phyloP scores from a whole-genome alignment of 1,284 basidiomycete genomes.

The Malassezia cuniculi region DNA sequence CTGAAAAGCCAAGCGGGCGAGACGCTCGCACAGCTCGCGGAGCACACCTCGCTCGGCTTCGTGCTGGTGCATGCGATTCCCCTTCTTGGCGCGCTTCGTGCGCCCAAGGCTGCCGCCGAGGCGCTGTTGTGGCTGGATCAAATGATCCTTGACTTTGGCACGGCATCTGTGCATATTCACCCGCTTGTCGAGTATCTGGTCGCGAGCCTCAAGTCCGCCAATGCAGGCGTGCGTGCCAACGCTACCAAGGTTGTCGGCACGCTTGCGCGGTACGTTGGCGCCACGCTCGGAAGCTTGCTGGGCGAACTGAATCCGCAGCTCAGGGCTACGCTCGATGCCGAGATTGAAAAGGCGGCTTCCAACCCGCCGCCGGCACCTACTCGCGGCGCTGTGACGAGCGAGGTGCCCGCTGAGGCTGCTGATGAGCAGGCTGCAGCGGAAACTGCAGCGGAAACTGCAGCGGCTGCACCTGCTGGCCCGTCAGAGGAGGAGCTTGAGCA shows the following conservation, averaged over 20 bases:
- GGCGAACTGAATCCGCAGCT: slow-evolving; percentile 91
- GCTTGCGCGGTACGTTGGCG: slow-evolving; percentile 75
- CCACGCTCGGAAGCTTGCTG: slow-evolving; percentile 78
- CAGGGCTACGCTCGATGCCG: slow-evolving; percentile 72
- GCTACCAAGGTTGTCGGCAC: slow-evolving; percentile 91
- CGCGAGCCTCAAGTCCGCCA: slow-evolving; percentile 74
- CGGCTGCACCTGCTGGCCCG: slow-evolving; percentile 2
- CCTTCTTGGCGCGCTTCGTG: slow-evolving; percentile 51
- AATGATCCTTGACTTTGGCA: slow-evolving; percentile 81
- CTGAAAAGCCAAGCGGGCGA: slow-evolving; percentile 95
- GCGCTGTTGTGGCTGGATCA: slow-evolving; percentile 78
- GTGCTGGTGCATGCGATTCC: slow-evolving; percentile 63
- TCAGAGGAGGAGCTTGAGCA: slow-evolving; percentile 54
- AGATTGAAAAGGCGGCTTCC: slow-evolving; percentile 87
- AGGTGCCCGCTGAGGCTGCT: slow-evolving; percentile 14
- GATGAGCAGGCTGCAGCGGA: slow-evolving; percentile 14
- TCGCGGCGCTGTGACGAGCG: slow-evolving; percentile 52
- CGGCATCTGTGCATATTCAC: slow-evolving; percentile 68
- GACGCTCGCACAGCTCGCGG: slow-evolving; percentile 64
- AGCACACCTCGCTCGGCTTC: slow-evolving; percentile 87
- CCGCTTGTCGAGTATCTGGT: slow-evolving; percentile 83
- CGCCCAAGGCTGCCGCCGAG: slow-evolving; percentile 91
- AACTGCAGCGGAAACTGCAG: slow-evolving; percentile 8
- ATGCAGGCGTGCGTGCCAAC: slow-evolving; percentile 80
- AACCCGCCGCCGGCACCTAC: slow-evolving; percentile 65